phyloP scores from a whole-genome alignment of 208 protist genomes.

The Trypanosoma theileri region DNA sequence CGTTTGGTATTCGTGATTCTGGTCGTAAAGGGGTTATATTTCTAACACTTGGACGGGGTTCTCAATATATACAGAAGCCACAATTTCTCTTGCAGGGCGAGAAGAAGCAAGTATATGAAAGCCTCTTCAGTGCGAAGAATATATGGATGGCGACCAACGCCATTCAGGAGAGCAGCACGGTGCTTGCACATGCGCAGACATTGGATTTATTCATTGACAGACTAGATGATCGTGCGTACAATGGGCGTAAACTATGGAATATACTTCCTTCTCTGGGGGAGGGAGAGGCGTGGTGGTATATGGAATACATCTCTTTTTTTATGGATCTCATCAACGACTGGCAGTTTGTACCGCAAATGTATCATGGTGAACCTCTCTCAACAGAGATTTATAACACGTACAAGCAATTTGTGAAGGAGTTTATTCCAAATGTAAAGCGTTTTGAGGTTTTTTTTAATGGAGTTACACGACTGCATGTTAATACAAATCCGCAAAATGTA shows the following conservation, averaged over 20 bases:
- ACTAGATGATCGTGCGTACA: slow-evolving; percentile 72
- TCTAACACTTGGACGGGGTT: slow-evolving; percentile 55
- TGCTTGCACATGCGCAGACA: slow-evolving; percentile 50
- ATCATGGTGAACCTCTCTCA: slow-evolving; percentile 72
- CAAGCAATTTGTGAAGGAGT: slow-evolving; percentile 65
- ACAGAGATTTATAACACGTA: slow-evolving; percentile 81
- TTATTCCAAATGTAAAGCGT: slow-evolving; percentile 77
- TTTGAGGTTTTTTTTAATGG: slow-evolving; percentile 73
- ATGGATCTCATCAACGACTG: slow-evolving; percentile 84
- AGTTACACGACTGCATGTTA: slow-evolving; percentile 48
- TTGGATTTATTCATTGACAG: slow-evolving; percentile 81
- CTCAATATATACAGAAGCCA: slow-evolving; percentile 82
- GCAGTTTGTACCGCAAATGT: slow-evolving; percentile 82
- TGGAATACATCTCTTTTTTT: slow-evolving; percentile 80
- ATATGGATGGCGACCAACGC: slow-evolving; percentile 68
- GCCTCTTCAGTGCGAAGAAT: slow-evolving; percentile 61
- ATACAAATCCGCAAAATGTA: slow-evolving; percentile 79
- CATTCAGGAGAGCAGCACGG: slow-evolving; percentile 57
- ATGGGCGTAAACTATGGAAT: slow-evolving; percentile 77
- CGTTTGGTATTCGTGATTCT: slow-evolving; percentile 84
- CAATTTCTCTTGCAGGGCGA: slow-evolving; percentile 65
- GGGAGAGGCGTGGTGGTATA: slow-evolving; percentile 72
- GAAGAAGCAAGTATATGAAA: slow-evolving; percentile 64
- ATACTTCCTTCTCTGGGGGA: slow-evolving; percentile 55
- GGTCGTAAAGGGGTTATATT: slow-evolving; percentile 58